Percentiles rank a stretch among this genome's conserved stretches.
phyloP scores from a whole-genome alignment of 2,329 filamentous ascomycete genomes.

The Fusarium sambucinum region DNA sequence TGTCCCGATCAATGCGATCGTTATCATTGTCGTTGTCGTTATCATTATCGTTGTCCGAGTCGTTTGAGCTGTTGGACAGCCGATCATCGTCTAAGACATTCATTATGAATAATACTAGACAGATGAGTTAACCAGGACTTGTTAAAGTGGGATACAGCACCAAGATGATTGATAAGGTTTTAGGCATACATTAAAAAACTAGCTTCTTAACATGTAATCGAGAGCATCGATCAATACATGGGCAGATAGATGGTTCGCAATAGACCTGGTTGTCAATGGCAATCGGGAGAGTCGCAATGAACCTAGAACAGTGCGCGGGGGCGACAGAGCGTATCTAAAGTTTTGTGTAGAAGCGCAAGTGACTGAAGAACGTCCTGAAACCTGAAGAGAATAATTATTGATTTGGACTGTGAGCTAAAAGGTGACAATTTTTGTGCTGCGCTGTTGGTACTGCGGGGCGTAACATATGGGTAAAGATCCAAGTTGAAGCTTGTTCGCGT shows the following conservation, averaged over 20 bases:
- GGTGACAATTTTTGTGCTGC: neutral
- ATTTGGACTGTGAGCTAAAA: neutral
- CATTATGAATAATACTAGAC: conserved; percentile 22
- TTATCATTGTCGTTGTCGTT: conserved; percentile 65
- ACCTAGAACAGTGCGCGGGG: neutral
- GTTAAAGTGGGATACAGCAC: neutral
- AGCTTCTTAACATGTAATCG: neutral
- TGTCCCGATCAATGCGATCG: conserved; percentile 47
- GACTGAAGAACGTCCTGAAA: neutral
- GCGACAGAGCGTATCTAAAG: neutral
- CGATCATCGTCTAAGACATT: conserved; percentile 43
- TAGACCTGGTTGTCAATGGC: neutral
- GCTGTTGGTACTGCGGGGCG: conserved; percentile 24
- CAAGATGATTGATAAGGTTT: neutral
- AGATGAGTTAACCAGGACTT: neutral
- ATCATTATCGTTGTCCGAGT: conserved; percentile 51
- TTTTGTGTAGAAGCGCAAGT: conserved; percentile 8
- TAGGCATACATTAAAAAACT: neutral
- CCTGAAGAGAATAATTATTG: neutral
- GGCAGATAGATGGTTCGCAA: neutral
- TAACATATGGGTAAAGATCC: conserved; percentile 21
- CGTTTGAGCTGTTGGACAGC: conserved; percentile 42
- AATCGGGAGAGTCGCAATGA: conserved; percentile 19
- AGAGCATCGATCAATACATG: conserved; percentile 17
- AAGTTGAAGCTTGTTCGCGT: conserved; percentile 33